Evolutionary conservation across 2,329 filamentous ascomycete species (phyloP).

Genomic region (Zymoseptoria ardabiliae): DNA sequence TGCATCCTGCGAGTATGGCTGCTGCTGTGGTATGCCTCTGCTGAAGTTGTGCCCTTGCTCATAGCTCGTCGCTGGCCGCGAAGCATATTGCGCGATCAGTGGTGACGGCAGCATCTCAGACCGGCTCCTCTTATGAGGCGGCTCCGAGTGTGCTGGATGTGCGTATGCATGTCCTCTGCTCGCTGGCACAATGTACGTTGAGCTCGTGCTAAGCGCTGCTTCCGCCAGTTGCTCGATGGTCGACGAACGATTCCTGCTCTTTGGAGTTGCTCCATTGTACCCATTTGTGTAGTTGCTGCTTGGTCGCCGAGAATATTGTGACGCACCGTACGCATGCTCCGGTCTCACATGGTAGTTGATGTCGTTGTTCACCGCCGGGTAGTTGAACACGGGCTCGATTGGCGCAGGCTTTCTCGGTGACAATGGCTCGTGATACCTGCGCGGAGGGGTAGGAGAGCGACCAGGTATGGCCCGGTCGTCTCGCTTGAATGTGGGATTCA

Average conservation of each 20-base stretch:
- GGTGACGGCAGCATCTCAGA: constrained; percentile 49
- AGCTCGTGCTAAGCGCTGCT: constrained; percentile 35
- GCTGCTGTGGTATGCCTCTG: constrained; percentile 4
- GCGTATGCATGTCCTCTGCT: constrained; percentile 10
- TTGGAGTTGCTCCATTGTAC: constrained; percentile 22
- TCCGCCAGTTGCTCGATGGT: constrained; percentile 40
- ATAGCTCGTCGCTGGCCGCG: constrained; percentile 43
- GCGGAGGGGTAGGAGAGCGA: constrained; percentile 29
- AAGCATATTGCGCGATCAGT: constrained; percentile 31
- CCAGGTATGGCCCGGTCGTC: constrained; percentile 11
- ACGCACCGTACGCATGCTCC: constrained; percentile 13
- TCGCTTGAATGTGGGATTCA: constrained; percentile 27
- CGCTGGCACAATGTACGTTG: constrained; percentile 16
- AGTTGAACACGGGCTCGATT: constrained; percentile 30
- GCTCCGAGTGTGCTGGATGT: constrained; percentile 31
- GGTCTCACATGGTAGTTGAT: constrained; percentile 17
- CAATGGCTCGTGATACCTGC: constrained; percentile 29
- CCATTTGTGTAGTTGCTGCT: constrained; percentile 17
- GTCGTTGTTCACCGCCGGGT: constrained; percentile 25
- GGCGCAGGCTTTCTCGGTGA: constrained; percentile 26
- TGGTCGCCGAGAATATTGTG: constrained; percentile 13
- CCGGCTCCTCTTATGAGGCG: constrained; percentile 53
- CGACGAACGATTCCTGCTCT: constrained; percentile 10
- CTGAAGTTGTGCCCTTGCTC: constrained; percentile 29
- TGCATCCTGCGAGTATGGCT: constrained; percentile 9